phyloP scores from a whole-genome alignment of 352 stramenopile genomes.

The Pythium aphanidermatum region DNA sequence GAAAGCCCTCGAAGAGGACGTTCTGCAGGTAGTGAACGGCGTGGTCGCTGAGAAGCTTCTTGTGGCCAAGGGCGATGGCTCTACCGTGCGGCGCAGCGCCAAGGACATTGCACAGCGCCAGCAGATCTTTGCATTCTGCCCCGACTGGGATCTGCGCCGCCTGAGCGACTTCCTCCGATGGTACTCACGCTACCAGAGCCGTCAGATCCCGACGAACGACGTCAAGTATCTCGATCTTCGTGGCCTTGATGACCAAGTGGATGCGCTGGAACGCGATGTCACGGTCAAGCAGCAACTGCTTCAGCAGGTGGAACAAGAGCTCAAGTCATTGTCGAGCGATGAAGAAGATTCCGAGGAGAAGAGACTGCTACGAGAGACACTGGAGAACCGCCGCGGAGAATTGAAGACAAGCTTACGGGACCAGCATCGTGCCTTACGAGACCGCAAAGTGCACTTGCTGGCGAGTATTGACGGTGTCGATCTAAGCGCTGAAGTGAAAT shows the following conservation, averaged over 20 bases:
- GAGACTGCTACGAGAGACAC: conserved; percentile 7
- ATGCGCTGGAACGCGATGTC: conserved; percentile 30
- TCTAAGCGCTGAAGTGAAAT: conserved; percentile 35
- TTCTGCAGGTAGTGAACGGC: conserved; percentile 4
- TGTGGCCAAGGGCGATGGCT: neutral
- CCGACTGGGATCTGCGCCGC: conserved; percentile 46
- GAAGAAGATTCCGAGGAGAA: neutral
- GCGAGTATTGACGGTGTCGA: conserved; percentile 54
- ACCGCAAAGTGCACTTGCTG: conserved; percentile 44
- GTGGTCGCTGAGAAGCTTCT: conserved; percentile 16
- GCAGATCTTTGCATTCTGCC: conserved; percentile 52
- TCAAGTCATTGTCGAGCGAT: conserved; percentile 5
- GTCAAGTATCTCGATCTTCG: conserved; percentile 16
- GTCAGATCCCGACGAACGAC: neutral
- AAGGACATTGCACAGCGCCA: conserved; percentile 36
- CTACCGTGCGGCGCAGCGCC: conserved; percentile 26
- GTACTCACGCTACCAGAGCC: conserved; percentile 37
- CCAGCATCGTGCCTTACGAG: conserved; percentile 25
- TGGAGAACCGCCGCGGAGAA: conserved; percentile 10
- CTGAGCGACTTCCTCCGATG: conserved; percentile 53
- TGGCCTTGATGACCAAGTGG: conserved; percentile 22
- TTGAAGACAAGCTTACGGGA: conserved; percentile 24
- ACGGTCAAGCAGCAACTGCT: conserved; percentile 29
- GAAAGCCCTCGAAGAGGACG: conserved; percentile 17
- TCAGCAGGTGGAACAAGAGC: conserved; percentile 36